phyloP scores from a whole-genome alignment of 352 stramenopile species.

The Pythium aphanidermatum region DNA sequence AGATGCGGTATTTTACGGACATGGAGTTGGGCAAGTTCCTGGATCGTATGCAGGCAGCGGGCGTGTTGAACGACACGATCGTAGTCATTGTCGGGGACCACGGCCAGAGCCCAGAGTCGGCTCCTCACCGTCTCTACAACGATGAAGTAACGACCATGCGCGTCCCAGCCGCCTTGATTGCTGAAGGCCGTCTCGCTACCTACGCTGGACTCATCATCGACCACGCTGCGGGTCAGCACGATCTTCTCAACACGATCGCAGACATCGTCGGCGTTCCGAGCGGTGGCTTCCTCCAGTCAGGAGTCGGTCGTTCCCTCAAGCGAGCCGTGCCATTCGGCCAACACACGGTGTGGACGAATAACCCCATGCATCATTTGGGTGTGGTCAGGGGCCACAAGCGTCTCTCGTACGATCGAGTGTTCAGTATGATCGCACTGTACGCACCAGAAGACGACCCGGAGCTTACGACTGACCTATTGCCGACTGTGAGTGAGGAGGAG shows the following conservation, averaged over 20 bases:
- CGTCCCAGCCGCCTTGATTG: conserved; percentile 45
- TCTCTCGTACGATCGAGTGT: conserved; percentile 42
- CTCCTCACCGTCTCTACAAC: conserved; percentile 35
- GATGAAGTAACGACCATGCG: conserved; percentile 40
- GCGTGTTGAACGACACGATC: conserved; percentile 62
- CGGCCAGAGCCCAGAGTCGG: conserved; percentile 44
- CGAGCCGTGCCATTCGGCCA: conserved; percentile 23
- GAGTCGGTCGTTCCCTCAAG: conserved; percentile 56
- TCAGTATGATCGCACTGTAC: conserved; percentile 41
- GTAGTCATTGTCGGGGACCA: conserved; percentile 65
- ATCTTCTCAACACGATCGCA: conserved; percentile 65
- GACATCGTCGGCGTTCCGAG: conserved; percentile 54
- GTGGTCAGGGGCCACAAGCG: conserved; percentile 44
- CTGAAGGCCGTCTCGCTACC: conserved; percentile 36
- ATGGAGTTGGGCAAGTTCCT: conserved; percentile 54
- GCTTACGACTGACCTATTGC: conserved; percentile 40
- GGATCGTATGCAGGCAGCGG: conserved; percentile 37
- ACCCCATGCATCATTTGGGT: conserved; percentile 45
- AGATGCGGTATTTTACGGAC: conserved; percentile 68
- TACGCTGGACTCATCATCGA: conserved; percentile 35
- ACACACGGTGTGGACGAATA: conserved; percentile 41
- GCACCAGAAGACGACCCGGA: conserved; percentile 37
- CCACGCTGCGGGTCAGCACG: conserved; percentile 38
- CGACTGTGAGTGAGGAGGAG: too few species aligned
- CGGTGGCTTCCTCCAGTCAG: conserved; percentile 44